These are phyloP conservation scores for Cystofilobasidium macerans DNA, from an alignment of 768 basidiomycete species.

Conservation along the genomic window DNA sequence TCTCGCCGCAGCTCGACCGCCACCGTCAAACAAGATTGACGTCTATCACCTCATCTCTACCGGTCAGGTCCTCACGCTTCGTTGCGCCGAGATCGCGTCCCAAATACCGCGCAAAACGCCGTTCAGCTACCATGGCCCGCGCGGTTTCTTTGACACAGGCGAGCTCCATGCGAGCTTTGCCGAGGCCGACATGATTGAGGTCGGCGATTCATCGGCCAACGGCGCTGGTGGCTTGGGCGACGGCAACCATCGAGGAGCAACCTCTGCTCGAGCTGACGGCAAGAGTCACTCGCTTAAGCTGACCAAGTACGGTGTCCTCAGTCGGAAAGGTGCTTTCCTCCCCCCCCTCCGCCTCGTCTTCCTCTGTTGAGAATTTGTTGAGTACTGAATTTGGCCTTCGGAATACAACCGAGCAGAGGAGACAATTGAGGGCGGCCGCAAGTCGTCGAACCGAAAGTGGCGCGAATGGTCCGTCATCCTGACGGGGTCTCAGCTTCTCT, in stretches of 20 bases:
- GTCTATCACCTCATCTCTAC: slow-evolving; percentile 78
- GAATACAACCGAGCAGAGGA: slow-evolving; percentile 42
- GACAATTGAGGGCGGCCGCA: slow-evolving; percentile 61
- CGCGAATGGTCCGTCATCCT: slow-evolving; percentile 70
- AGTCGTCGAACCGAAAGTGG: slow-evolving; percentile 73
- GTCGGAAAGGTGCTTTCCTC: slow-evolving; percentile 49
- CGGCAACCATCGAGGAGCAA: too few species aligned
- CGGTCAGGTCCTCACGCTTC: slow-evolving; percentile 54
- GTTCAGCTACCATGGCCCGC: slow-evolving; percentile 55
- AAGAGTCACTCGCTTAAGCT: slow-evolving; percentile 47
- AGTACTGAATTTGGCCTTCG: neutral
- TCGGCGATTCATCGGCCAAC: neutral
- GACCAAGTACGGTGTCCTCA: slow-evolving; percentile 67
- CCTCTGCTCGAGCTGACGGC: neutral
- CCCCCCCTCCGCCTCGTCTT: too few species aligned
- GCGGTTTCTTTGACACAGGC: slow-evolving; percentile 56
- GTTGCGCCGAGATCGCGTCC: slow-evolving; percentile 50
- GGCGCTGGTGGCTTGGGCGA: slow-evolving; percentile 4
- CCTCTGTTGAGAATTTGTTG: too few species aligned
- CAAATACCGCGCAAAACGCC: slow-evolving; percentile 54
- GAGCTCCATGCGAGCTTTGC: slow-evolving; percentile 57
- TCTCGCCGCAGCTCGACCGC: slow-evolving; percentile 25
- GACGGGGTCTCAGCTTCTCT: slow-evolving; percentile 78
- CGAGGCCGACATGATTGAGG: slow-evolving; percentile 44
- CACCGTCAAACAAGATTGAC: slow-evolving; percentile 56